Percentiles rank a stretch among this genome's conserved stretches.
These are phyloP conservation scores for Magnolia changhungtana DNA, from an alignment of 164 flowering plant species.

Conservation along the genomic window DNA sequence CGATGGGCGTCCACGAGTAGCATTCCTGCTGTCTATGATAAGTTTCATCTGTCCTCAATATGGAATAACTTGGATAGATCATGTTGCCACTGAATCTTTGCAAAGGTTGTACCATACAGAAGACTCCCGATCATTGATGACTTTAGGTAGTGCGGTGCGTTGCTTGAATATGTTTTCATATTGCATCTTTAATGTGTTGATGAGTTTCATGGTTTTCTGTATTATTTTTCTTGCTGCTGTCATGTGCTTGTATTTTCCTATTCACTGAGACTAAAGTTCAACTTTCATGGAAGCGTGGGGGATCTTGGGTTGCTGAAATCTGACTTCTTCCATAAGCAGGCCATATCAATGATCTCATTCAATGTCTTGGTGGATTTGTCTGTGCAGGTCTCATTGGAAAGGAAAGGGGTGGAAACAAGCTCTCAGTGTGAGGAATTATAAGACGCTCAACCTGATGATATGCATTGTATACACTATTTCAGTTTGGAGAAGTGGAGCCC, in stretches of 20 bases:
- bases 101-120: neutral
- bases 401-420: conserved; percentile 9
- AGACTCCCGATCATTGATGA: neutral
- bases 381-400: conserved; percentile 43
- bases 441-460: too few relatives aligned
- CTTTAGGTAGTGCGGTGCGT: neutral
- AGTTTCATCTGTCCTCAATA: neutral
- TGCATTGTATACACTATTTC: too few relatives aligned
- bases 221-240: neutral
- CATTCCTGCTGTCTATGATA: neutral
- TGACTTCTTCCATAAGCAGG: neutral
- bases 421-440: neutral
- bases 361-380: neutral
- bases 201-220: neutral
- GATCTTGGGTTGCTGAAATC: neutral
- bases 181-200: neutral
- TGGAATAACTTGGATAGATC: neutral
- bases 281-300: neutral
- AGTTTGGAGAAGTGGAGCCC: too few relatives aligned
- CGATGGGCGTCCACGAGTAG: neutral
- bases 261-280: neutral
- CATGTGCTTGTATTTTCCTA: neutral
- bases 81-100: neutral
- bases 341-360: neutral
- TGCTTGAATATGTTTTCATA: neutral